These are phyloP conservation scores for Kazachstania martiniae DNA, from an alignment of 805 yeast genomes.

Conservation along the genomic window DNA sequence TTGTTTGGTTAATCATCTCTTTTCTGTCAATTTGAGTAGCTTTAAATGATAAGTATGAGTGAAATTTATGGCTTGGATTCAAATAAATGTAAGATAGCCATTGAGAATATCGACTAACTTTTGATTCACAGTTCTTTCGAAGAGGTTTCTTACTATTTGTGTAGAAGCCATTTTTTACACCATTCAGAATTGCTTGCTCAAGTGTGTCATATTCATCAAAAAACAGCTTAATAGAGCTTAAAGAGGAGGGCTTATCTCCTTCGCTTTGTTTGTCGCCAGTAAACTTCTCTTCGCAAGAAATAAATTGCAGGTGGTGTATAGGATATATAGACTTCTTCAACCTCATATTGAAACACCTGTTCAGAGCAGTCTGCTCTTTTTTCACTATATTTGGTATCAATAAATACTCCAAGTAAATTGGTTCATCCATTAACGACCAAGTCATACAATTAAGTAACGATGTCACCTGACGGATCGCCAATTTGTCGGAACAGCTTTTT, in stretches of 20 bases:
- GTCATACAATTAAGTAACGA: constrained; percentile 43
- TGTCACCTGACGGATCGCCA: constrained; percentile 49
- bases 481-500: constrained; percentile 84
- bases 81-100: constrained; percentile 14
- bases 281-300: constrained; percentile 7
- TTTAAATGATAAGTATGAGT: constrained; percentile 29
- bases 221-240: constrained; percentile 12
- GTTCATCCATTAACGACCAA: constrained; percentile 25
- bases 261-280: constrained; percentile 9
- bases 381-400: constrained; percentile 32
- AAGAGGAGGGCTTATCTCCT: constrained; percentile 13
- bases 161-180: constrained; percentile 49
- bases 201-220: constrained; percentile 1
- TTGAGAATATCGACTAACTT: constrained; percentile 17
- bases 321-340: constrained; percentile 1
- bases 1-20: constrained; percentile 21
- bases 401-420: constrained; percentile 34
- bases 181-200: constrained; percentile 38
- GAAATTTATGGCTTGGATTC: neutral
- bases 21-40: constrained; percentile 19
- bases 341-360: constrained; percentile 10
- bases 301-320: constrained; percentile 1
- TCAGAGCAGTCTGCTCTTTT: constrained; percentile 1
- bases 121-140: constrained; percentile 30
- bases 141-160: constrained; percentile 35